Conservation (phyloP, 2,329 filamentous ascomycete species). For the Ophiocordyceps australis region DNA sequence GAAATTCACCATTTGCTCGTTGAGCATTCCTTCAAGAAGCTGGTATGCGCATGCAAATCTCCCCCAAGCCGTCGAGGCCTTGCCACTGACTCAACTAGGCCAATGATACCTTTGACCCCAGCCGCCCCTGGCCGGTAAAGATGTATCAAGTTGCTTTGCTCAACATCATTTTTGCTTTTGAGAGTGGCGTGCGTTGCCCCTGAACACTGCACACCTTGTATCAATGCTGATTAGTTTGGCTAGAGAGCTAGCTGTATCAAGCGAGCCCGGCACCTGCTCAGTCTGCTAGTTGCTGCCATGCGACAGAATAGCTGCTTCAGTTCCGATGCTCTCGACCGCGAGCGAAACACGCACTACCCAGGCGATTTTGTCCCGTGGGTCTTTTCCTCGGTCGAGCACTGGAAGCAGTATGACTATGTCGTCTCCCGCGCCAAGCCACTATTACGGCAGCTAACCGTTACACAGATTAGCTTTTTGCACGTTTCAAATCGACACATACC, state of each 20-base stretch:
- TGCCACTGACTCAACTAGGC: neutral
- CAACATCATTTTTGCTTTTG: constrained; percentile 19
- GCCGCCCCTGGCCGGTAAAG: constrained; percentile 10
- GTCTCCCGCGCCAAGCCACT: too few relatives aligned
- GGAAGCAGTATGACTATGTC: constrained; percentile 18
- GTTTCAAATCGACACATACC: constrained; percentile 19
- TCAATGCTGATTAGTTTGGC: too few relatives aligned
- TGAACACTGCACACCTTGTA: too few relatives aligned
- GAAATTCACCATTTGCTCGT: constrained; percentile 14
- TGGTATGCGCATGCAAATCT: constrained; percentile 7
- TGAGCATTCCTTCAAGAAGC: constrained; percentile 8
- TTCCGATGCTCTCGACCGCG: constrained; percentile 12
- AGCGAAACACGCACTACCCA: constrained; percentile 15
- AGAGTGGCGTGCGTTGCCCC: constrained; percentile 12
- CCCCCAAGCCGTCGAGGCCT: neutral
- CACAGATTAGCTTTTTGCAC: constrained; percentile 14
- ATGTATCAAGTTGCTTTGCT: constrained; percentile 16
- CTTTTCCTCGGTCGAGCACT: constrained; percentile 11
- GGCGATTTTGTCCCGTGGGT: constrained; percentile 19
- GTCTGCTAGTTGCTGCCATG: constrained; percentile 13
- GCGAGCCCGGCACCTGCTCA: constrained; percentile 13
- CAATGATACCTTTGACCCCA: constrained; percentile 4
- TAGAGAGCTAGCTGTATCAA: constrained; percentile 14
- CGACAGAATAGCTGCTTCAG: constrained; percentile 18
- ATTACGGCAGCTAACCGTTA: neutral